Conservation (phyloP, 331 rosid genomes). For the Malus hybrid region DNA sequence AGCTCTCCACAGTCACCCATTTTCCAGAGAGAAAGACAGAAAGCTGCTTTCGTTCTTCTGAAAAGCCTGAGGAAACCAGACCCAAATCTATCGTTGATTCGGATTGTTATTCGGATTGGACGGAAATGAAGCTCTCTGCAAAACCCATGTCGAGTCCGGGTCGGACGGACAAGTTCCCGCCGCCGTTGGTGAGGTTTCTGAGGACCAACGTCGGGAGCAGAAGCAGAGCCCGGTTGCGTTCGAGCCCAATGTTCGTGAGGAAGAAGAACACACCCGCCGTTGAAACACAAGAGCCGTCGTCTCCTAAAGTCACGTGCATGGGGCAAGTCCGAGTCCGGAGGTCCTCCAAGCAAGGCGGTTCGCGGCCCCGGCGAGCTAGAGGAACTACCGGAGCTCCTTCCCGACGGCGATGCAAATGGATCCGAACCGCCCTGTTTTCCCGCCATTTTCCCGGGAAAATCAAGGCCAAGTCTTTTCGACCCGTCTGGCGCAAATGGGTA, state of each 20-base stretch:
- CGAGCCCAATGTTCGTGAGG: slow-evolving; percentile 61
- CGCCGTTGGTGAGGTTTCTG: slow-evolving; percentile 81
- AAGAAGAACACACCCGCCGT: slow-evolving; percentile 44
- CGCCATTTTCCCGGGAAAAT: slow-evolving; percentile 11
- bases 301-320: slow-evolving; percentile 93
- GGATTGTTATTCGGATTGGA: neutral
- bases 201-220: slow-evolving; percentile 55
- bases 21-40: neutral
- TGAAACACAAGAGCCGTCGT: slow-evolving; percentile 86
- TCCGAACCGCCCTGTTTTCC: slow-evolving; percentile 31
- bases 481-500: slow-evolving; percentile 50
- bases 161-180: slow-evolving; percentile 75
- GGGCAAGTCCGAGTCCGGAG: slow-evolving; percentile 73
- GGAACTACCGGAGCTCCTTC: slow-evolving; percentile 7
- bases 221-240: slow-evolving; percentile 65
- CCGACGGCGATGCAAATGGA: slow-evolving; percentile 33
- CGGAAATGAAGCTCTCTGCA: slow-evolving; percentile 44
- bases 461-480: slow-evolving; percentile 23
- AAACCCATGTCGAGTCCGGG: slow-evolving; percentile 79
- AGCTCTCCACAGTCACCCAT: neutral
- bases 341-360: slow-evolving; percentile 35
- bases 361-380: neutral
- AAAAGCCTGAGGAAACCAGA: neutral
- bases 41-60: neutral
- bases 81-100: neutral